Conservation (phyloP, 768 basidiomycete species). For the Leccinum olivaceopallidum region DNA sequence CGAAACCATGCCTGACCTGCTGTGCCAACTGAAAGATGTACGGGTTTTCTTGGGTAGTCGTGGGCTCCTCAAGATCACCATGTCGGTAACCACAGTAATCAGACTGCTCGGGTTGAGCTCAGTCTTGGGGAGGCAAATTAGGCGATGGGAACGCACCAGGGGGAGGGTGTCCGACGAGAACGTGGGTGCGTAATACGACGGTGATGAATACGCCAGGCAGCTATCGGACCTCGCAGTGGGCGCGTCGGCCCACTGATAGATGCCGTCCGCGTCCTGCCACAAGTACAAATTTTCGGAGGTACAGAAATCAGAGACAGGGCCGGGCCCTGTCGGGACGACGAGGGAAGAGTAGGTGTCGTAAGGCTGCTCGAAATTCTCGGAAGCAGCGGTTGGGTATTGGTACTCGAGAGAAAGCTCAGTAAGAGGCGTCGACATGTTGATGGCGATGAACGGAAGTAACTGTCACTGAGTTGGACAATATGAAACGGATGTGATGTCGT, state of each 20-base stretch:
- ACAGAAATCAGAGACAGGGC: conserved; percentile 23
- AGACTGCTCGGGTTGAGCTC: conserved; percentile 11
- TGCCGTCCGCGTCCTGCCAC: conserved; percentile 29
- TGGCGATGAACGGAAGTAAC: conserved; percentile 15
- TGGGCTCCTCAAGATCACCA: conserved; percentile 14
- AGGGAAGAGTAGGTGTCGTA: conserved; percentile 25
- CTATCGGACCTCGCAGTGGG: conserved; percentile 26
- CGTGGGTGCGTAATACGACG: conserved; percentile 15
- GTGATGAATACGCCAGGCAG: conserved; percentile 20
- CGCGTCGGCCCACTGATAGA: conserved; percentile 31
- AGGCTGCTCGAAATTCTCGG: conserved; percentile 23
- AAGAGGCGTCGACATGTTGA: conserved; percentile 28
- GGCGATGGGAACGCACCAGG: conserved; percentile 17
- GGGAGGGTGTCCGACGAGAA: conserved; percentile 17
- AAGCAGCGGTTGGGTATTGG: conserved; percentile 3
- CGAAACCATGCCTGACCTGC: conserved; percentile 20
- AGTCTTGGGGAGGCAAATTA: conserved; percentile 5
- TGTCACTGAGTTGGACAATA: conserved; percentile 23
- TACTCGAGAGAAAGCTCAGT: conserved; percentile 23
- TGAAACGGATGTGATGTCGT: conserved; percentile 22
- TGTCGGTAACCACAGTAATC: conserved; percentile 21
- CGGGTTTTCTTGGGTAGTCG: conserved; percentile 17
- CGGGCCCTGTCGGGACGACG: conserved; percentile 14
- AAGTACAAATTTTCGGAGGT: conserved; percentile 30
- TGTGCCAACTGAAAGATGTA: conserved; percentile 27